Evolutionary conservation across 768 basidiomycete species (phyloP).

Genomic region (Boletus subparvulus): DNA sequence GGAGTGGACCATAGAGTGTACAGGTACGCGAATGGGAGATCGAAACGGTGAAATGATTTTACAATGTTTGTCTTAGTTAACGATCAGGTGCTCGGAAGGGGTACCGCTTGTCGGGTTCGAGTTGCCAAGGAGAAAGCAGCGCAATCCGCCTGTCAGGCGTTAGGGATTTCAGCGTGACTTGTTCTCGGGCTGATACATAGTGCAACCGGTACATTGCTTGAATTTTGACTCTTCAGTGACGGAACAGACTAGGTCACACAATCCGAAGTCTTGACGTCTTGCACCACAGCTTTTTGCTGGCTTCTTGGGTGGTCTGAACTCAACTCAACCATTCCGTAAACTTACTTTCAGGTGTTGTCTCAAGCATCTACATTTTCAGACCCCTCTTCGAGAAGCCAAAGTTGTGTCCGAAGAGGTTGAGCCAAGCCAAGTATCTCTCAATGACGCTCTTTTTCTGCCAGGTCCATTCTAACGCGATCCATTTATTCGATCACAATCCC

Average conservation of each 20-base stretch:
- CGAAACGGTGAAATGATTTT: not conserved
- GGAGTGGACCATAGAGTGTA: constrained; percentile 56
- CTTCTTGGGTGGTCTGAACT: too few species aligned
- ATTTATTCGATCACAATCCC: not conserved
- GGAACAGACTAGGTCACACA: too few species aligned
- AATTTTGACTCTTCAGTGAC: too few species aligned
- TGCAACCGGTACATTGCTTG: not conserved
- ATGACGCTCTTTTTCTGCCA: too few species aligned
- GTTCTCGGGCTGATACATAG: constrained; percentile 4
- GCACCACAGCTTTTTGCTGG: too few species aligned
- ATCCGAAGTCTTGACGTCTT: too few species aligned
- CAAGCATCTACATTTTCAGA: too few species aligned
- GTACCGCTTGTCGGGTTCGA: constrained; percentile 42
- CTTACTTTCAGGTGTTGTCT: too few species aligned
- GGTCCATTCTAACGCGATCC: not conserved
- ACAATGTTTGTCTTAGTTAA: constrained; percentile 38
- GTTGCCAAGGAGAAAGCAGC: constrained; percentile 51
- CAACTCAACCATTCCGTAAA: too few species aligned
- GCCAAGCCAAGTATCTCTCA: too few species aligned
- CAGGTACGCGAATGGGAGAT: constrained; percentile 40
- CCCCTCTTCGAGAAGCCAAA: too few species aligned
- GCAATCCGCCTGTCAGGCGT: constrained; percentile 38
- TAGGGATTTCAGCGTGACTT: constrained; percentile 21
- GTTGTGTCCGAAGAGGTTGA: too few species aligned
- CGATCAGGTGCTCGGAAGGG: constrained; percentile 48